Conservation (phyloP, 495 filamentous ascomycete species). For the Penicillium waksmanii region DNA sequence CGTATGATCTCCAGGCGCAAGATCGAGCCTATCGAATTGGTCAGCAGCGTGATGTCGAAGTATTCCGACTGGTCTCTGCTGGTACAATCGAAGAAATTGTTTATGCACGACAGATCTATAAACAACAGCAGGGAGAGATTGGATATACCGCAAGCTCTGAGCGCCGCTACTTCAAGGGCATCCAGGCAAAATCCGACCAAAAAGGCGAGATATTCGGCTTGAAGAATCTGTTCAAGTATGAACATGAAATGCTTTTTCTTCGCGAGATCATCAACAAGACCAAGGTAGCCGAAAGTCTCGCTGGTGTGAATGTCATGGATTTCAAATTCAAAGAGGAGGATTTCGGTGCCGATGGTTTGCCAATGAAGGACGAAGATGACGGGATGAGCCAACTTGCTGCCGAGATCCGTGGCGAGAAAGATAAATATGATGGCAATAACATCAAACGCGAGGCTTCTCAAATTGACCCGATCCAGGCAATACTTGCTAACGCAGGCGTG, state of each 20-base stretch:
- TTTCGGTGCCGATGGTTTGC: conserved; percentile 29
- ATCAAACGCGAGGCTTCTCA: conserved; percentile 33
- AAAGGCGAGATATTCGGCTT: conserved; percentile 97
- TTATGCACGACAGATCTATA: conserved; percentile 97
- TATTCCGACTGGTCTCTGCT: conserved; percentile 89
- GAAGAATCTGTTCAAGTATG: conserved; percentile 81
- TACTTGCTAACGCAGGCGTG: conserved; percentile 85
- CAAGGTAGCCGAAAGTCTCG: conserved; percentile 90
- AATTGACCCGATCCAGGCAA: conserved; percentile 83
- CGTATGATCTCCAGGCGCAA: conserved; percentile 92
- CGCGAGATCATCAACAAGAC: conserved; percentile 97
- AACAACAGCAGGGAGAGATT: conserved; percentile 98
- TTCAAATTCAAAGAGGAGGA: conserved; percentile 67
- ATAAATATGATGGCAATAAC: conserved; percentile 34
- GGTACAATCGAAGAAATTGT: conserved; percentile 98
- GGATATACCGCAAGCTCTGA: conserved; percentile 92
- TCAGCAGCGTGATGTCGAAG: conserved; percentile 90
- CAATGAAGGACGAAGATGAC: conserved; percentile 44
- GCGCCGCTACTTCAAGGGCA: conserved; percentile 92
- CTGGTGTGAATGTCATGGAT: conserved; percentile 77
- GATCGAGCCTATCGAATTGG: conserved; percentile 97
- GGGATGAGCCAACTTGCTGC: conserved; percentile 79
- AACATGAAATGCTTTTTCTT: conserved; percentile 77
- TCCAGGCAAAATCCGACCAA: conserved; percentile 77
- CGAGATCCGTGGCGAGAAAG: conserved; percentile 60